Evolutionary conservation across 140 eudicot species (phyloP).

Genomic region (Ambrosia hybrid): DNA sequence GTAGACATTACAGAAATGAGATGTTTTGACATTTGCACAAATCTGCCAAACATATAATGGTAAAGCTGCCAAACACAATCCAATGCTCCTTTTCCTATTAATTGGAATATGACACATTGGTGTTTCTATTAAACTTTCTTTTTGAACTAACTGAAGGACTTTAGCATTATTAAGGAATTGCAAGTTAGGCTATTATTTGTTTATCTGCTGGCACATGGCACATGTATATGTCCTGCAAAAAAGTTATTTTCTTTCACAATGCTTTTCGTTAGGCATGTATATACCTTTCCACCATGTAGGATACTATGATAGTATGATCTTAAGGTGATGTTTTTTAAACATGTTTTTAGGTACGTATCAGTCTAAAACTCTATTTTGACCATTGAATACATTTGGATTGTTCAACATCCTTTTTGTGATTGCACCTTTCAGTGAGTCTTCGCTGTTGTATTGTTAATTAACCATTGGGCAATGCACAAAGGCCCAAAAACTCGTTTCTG

Average conservation of each 20-base stretch:
- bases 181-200: conserved; percentile 33
- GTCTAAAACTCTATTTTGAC: conserved; percentile 9
- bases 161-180: conserved; percentile 22
- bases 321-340: conserved; percentile 1
- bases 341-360: conserved; percentile 3
- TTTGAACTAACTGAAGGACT: conserved; percentile 25
- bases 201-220: conserved; percentile 28
- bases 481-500: neutral
- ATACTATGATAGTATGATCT: conserved; percentile 9
- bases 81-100: conserved; percentile 2
- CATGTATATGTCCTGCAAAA: conserved; percentile 17
- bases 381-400: conserved; percentile 16
- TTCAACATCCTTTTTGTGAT: conserved; percentile 7
- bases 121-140: neutral
- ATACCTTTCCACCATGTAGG: conserved; percentile 9
- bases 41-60: conserved; percentile 18
- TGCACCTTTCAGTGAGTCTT: neutral
- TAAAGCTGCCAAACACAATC: conserved; percentile 27
- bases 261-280: conserved; percentile 5
- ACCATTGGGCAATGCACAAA: conserved; percentile 8
- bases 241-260: conserved; percentile 8
- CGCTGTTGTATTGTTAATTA: neutral
- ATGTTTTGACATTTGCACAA: conserved; percentile 12
- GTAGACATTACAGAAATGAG: conserved; percentile 7
- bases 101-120: conserved; percentile 21